These are phyloP conservation scores for Lepidopterella palustris DNA, from an alignment of 495 filamentous ascomycete genomes.

Conservation along the genomic window DNA sequence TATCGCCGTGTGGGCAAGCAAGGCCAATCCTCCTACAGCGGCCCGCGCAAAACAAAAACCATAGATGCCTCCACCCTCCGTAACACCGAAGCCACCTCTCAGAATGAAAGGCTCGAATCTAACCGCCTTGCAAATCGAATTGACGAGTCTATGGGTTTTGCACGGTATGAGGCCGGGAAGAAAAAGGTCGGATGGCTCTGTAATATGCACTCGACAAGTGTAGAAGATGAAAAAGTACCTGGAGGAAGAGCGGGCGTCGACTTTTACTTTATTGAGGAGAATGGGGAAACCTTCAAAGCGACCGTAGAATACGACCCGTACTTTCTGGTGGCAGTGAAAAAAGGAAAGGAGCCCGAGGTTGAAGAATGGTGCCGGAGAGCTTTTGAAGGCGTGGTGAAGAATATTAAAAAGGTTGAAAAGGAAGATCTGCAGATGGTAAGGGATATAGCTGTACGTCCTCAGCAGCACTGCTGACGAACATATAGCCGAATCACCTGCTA, in stretches of 20 bases:
- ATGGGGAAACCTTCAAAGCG: slow-evolving; percentile 90
- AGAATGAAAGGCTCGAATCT: slow-evolving; percentile 80
- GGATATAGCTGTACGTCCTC: neutral
- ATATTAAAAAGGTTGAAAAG: slow-evolving; percentile 69
- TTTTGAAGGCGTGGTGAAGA: slow-evolving; percentile 80
- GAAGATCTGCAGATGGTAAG: slow-evolving; percentile 77
- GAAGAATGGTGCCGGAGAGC: slow-evolving; percentile 89
- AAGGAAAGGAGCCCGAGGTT: slow-evolving; percentile 80
- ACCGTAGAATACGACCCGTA: slow-evolving; percentile 96
- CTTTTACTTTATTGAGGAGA: slow-evolving; percentile 94
- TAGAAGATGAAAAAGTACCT: slow-evolving; percentile 76
- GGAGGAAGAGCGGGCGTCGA: slow-evolving; percentile 86
- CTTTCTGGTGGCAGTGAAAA: slow-evolving; percentile 85
- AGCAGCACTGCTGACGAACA: neutral
- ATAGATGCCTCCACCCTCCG: slow-evolving; percentile 70
- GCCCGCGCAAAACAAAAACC: slow-evolving; percentile 56
- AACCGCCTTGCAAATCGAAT: slow-evolving; percentile 79
- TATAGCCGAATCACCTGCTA: slow-evolving; percentile 77
- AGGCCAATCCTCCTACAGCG: slow-evolving; percentile 41
- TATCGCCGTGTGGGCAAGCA: slow-evolving; percentile 32
- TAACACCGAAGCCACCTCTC: slow-evolving; percentile 73
- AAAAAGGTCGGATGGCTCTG: slow-evolving; percentile 87
- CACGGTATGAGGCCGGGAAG: slow-evolving; percentile 82
- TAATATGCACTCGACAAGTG: slow-evolving; percentile 83
- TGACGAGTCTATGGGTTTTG: slow-evolving; percentile 90